Base-by-base conservation (phyloP, 176 grass and related monocot species). In the Carex myosuroides region DNA sequence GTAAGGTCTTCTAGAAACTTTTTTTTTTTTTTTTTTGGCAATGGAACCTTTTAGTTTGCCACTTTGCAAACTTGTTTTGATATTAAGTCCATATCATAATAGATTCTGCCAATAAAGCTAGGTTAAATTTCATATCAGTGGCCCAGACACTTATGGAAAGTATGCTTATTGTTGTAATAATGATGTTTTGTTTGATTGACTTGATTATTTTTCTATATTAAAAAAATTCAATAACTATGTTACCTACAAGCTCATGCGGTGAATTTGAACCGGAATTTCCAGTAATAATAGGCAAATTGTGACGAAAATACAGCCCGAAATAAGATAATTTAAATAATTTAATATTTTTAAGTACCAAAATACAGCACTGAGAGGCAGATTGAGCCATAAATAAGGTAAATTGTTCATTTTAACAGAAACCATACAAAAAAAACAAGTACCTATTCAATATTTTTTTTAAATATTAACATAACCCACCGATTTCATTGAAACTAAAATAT, bases 1-100 rank as follows among this genome's bases (percentile, higher is more conserved):
- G 12, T 53, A 30, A 83, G 79, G 60, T 52, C 20, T 83, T 83
- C 62, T 83, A 68, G 58, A 83, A 83, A 32, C 6, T 55, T 66
- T 76, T 20, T 24, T 76, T 17, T 74, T 17, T 74, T 11, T 53
- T 76, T 56, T 76, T 16, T 76, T 76, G 24, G 12, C 10, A 76
- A 30, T 3, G 1, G 13, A 77, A 77, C 6, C 50, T 77, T 32
- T 56, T 33, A 56, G 73, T 8, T 55, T 77, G 50, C 24, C 70
- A 75, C 70, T 53, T 53, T 52, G 46, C 21, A 75, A 75, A 75
- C 46, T 24, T 26, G 50, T 32, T 77, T 77, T 77, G 5, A 48
- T 12, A 50, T 56, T 18, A 32, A 13, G 73, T 77, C 46, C 6
- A 13, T 77, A 77, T 77, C 22, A 44, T 76, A 32, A 53, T 1